Evolutionary conservation across 1,139 yeast genomes (phyloP).

Genomic region (Yamadazyma pseudoaaseri): DNA sequence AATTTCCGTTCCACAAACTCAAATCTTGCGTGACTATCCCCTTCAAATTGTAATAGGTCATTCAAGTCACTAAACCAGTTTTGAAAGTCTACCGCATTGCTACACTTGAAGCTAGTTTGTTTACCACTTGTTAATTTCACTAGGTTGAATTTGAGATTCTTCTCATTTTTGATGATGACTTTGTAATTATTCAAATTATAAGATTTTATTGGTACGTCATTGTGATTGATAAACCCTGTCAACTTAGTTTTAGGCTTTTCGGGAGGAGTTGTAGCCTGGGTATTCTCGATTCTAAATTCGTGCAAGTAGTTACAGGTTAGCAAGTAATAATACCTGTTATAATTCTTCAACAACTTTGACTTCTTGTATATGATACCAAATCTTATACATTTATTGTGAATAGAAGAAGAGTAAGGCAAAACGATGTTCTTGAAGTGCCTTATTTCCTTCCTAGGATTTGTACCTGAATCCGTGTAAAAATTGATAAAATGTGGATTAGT

Average conservation of each 20-base stretch:
- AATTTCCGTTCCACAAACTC: slow-evolving; percentile 30
- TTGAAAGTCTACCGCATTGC: slow-evolving; percentile 26
- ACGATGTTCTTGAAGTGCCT: slow-evolving; percentile 29
- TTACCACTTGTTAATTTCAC: slow-evolving; percentile 26
- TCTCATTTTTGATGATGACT: slow-evolving; percentile 33
- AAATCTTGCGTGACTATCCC: slow-evolving; percentile 34
- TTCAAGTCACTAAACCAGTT: slow-evolving; percentile 40
- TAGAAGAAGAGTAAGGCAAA: slow-evolving; percentile 37
- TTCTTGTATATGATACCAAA: slow-evolving; percentile 45
- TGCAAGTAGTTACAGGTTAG: slow-evolving; percentile 47
- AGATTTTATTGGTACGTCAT: slow-evolving; percentile 41
- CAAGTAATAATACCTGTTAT: slow-evolving; percentile 37
- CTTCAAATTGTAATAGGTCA: slow-evolving; percentile 38
- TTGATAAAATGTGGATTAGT: slow-evolving; percentile 39
- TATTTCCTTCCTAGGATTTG: slow-evolving; percentile 28
- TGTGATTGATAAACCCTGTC: slow-evolving; percentile 43
- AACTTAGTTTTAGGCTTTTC: slow-evolving; percentile 29
- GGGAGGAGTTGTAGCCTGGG: slow-evolving; percentile 9
- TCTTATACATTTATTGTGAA: slow-evolving; percentile 46
- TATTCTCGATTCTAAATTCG: slow-evolving; percentile 39
- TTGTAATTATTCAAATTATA: slow-evolving; percentile 43
- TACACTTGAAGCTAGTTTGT: slow-evolving; percentile 41
- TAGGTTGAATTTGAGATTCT: slow-evolving; percentile 35
- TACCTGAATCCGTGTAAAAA: slow-evolving; percentile 24
- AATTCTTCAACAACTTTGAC: slow-evolving; percentile 41